phyloP scores from a whole-genome alignment of 2,329 filamentous ascomycete genomes.

The Knufia fluminis region DNA sequence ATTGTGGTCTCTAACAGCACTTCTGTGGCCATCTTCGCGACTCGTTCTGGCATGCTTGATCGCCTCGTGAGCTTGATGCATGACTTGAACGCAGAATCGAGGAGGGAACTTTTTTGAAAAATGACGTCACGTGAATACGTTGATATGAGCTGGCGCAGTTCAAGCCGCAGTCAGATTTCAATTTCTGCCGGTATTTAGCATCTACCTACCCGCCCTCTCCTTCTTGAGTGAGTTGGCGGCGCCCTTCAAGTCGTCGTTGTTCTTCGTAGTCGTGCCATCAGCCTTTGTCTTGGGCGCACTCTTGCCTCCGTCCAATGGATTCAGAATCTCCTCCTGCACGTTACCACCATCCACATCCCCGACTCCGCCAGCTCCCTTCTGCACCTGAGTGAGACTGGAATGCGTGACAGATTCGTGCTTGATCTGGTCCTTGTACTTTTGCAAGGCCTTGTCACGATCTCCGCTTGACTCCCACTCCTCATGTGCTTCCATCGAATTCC shows the following conservation, averaged over 20 bases:
- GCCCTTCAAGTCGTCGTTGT: slow-evolving; percentile 5
- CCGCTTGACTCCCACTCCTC: slow-evolving; percentile 31
- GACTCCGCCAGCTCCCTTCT: background rate
- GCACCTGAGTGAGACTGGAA: background rate
- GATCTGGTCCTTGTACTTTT: slow-evolving; percentile 19
- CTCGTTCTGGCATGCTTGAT: background rate
- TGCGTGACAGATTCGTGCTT: slow-evolving; percentile 21
- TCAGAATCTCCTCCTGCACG: slow-evolving; percentile 1
- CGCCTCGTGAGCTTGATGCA: background rate
- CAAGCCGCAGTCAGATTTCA: background rate
- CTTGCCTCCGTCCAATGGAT: background rate
- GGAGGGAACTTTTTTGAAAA: background rate
- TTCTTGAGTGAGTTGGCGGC: background rate
- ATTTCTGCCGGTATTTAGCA: too few species aligned
- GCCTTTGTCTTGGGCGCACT: background rate
- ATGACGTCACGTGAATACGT: slow-evolving; percentile 4
- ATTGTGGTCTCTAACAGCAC: slow-evolving; percentile 78
- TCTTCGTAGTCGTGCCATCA: slow-evolving; percentile 4
- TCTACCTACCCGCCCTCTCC: background rate
- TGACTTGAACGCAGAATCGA: background rate
- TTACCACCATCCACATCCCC: background rate
- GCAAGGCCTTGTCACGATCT: slow-evolving; percentile 24
- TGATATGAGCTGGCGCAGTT: background rate
- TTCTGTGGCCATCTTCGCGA: slow-evolving; percentile 58
- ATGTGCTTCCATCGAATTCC: slow-evolving; percentile 33